Evolutionary conservation across 2,329 filamentous ascomycete genomes (phyloP).

Genomic region (Aschersonia sp.): DNA sequence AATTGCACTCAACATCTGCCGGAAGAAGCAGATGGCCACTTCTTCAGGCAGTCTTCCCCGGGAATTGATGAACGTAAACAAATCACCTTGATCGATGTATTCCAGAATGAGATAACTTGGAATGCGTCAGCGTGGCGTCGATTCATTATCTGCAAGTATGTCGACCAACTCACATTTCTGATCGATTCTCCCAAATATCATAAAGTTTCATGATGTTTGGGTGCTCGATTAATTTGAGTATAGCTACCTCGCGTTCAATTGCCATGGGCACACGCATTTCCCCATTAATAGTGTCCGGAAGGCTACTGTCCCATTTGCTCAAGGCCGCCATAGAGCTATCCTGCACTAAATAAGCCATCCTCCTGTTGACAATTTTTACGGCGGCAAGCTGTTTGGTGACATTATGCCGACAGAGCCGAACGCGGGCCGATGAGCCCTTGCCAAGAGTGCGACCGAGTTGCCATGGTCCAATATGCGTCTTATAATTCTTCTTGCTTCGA

Average conservation of each 20-base stretch:
- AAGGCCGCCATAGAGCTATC: constrained; percentile 76
- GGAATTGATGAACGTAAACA: constrained; percentile 74
- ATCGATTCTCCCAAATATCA: constrained; percentile 95
- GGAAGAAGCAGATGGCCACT: constrained; percentile 71
- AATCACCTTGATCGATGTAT: constrained; percentile 64
- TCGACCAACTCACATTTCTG: constrained; percentile 62
- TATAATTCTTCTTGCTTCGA: constrained; percentile 29
- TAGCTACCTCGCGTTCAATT: constrained; percentile 87
- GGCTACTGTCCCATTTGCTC: constrained; percentile 53
- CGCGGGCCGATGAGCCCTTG: constrained; percentile 76
- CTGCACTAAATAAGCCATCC: constrained; percentile 63
- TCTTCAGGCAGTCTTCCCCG: constrained; percentile 63
- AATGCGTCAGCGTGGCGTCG: not conserved
- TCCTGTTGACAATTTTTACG: constrained; percentile 89
- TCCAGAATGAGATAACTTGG: constrained; percentile 84
- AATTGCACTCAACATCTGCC: constrained; percentile 84
- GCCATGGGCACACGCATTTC: constrained; percentile 67
- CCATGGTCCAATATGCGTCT: constrained; percentile 86
- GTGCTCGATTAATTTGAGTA: constrained; percentile 93
- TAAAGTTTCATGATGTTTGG: constrained; percentile 87
- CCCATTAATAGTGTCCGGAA: constrained; percentile 39
- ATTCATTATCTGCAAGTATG: not conserved
- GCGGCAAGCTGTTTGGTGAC: constrained; percentile 70
- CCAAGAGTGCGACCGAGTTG: constrained; percentile 79
- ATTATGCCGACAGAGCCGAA: constrained; percentile 70